These are phyloP conservation scores for Nepenthes alata DNA, from an alignment of 179 eudicot genomes.

Conservation along the genomic window DNA sequence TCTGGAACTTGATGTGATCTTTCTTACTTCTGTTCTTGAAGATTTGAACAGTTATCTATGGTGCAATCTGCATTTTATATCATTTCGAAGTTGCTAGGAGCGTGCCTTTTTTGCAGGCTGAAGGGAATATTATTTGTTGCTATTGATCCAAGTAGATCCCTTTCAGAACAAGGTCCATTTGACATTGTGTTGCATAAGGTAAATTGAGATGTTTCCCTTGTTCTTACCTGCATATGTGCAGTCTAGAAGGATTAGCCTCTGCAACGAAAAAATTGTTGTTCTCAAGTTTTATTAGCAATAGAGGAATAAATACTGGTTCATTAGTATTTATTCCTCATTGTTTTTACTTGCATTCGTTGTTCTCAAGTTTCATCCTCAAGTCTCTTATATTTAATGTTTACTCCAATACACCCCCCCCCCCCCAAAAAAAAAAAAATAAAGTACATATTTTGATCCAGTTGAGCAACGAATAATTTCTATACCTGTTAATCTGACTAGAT, in stretches of 20 bases:
- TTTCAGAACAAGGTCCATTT: slow-evolving; percentile 91
- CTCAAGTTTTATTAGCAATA: too few species aligned
- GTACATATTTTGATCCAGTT: too few species aligned
- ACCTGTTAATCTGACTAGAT: too few species aligned
- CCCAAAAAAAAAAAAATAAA: not conserved
- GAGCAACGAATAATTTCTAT: too few species aligned
- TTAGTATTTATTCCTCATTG: too few species aligned
- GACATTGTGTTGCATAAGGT: slow-evolving; percentile 89
- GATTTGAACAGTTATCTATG: not conserved
- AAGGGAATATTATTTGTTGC: slow-evolving; percentile 83
- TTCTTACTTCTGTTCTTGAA: too few species aligned
- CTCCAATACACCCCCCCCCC: not conserved
- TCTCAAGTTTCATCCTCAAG: too few species aligned
- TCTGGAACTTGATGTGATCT: too few species aligned
- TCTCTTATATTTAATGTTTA: not conserved
- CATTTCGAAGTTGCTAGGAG: not conserved
- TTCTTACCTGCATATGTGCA: not conserved
- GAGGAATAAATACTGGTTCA: too few species aligned
- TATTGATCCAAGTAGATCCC: slow-evolving; percentile 65
- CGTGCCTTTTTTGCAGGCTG: slow-evolving; percentile 32
- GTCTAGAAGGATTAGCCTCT: not conserved
- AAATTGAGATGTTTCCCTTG: not conserved
- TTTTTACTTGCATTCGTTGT: not conserved
- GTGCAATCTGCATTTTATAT: not conserved
- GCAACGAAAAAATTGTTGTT: too few species aligned